Percentiles rank a stretch among this genome's conserved stretches.
These are phyloP conservation scores for Eustoma russellianum DNA, from an alignment of 257 asterid species.

Conservation along the genomic window DNA sequence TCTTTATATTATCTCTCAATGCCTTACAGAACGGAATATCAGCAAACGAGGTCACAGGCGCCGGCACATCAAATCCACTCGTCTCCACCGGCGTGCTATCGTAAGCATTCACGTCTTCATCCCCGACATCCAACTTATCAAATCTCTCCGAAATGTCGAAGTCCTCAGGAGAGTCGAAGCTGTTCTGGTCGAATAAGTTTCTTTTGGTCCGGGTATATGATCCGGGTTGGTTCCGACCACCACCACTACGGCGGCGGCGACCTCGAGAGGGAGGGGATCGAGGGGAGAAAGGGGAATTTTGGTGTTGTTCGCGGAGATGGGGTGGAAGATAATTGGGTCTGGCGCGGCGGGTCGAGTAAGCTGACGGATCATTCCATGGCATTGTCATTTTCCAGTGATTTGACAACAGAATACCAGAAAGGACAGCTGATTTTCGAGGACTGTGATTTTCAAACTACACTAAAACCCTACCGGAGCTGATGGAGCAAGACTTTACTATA, in stretches of 20 bases:
- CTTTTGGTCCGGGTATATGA: conserved; percentile 10
- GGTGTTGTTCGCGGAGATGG: conserved; percentile 24
- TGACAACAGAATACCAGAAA: neutral
- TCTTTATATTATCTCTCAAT: conserved; percentile 38
- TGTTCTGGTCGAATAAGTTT: conserved; percentile 4
- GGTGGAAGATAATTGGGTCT: conserved; percentile 30
- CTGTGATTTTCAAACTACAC: neutral
- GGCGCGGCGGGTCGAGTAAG: conserved; percentile 11
- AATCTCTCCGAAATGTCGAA: conserved; percentile 16
- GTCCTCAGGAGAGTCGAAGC: neutral
- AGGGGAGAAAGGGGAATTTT: conserved; percentile 13
- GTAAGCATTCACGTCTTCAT: conserved; percentile 10
- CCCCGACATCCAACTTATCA: conserved; percentile 22
- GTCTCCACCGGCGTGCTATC: conserved; percentile 39
- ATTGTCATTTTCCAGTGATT: conserved; percentile 5
- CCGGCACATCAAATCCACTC: conserved; percentile 47
- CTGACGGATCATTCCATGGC: conserved; percentile 12
- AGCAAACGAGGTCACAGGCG: conserved; percentile 43
- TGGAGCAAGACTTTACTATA: neutral
- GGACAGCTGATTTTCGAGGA: neutral
- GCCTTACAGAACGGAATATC: conserved; percentile 35
- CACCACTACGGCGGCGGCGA: conserved; percentile 6
- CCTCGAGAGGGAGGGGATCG: conserved; percentile 8
- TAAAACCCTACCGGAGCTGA: neutral
- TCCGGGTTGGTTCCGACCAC: conserved; percentile 10